These are phyloP conservation scores for Acer campestre DNA, from an alignment of 345 rosid species.

Conservation along the genomic window DNA sequence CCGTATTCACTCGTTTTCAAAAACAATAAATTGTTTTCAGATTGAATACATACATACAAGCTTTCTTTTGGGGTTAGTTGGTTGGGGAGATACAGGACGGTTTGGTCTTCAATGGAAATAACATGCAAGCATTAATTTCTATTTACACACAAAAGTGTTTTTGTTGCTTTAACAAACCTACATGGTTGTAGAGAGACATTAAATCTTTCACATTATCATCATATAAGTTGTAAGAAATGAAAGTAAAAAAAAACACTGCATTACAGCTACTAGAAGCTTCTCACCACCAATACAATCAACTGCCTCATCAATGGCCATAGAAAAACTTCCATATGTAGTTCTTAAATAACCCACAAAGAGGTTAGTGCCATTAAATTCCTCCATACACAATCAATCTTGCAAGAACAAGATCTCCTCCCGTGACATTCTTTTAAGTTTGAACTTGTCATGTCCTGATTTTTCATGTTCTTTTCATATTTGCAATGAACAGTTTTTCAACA, in stretches of 20 bases:
- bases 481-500: background rate
- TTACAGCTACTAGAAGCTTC: background rate
- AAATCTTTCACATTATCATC: constrained; percentile 6
- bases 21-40: background rate
- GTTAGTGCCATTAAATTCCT: background rate
- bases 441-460: background rate
- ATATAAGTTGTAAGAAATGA: background rate
- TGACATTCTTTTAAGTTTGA: background rate
- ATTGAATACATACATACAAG: too few relatives aligned
- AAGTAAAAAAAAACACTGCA: background rate
- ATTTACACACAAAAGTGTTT: background rate
- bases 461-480: background rate
- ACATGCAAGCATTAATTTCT: background rate
- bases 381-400: background rate
- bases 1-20: too few relatives aligned
- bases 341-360: background rate
- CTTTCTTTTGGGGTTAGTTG: background rate
- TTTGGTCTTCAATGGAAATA: background rate
- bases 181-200: background rate
- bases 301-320: constrained; percentile 11
- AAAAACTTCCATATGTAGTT: background rate
- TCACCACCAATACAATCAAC: background rate
- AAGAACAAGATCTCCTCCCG: background rate
- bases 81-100: background rate
- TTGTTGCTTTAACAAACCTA: background rate